Evolutionary conservation across 1,284 basidiomycete genomes (phyloP), one percentile per base, ranked within the genome.

Genomic region (Ganoderma sinense): DNA sequence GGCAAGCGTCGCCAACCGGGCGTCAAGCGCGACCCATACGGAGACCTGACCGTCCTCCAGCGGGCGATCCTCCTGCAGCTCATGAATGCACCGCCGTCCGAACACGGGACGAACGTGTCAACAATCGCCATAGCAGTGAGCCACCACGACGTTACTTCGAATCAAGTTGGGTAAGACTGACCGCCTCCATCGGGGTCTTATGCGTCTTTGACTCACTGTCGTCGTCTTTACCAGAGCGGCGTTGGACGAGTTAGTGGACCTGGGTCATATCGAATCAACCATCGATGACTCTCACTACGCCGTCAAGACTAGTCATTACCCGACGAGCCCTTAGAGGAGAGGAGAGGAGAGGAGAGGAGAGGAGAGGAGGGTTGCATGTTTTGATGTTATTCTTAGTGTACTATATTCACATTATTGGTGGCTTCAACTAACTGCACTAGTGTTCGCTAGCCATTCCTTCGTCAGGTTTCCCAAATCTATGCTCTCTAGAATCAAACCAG

Each of bases 191-290:
- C n/a, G 26, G 13, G 23, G 39, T 41, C 14, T 14, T 33, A 23
- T 23, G 40, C n/a, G 31, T 43, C 45, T 41, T 33, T 55, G 48
- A 11, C 43, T 29, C 40, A 26, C 20, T 41, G 62, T 48, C 41
- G 31, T 70, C 48, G 56, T 23, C 53, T 1, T 40, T 41, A 40
- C 11, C 71, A 92, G 93, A 74, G 82, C 87, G 59, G 92, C 91
- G 31, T 81, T 96, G 68, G 91, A 94, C 69, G 80, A 80, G 64
- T 82, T 97, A 64, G 88, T 92, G 82, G 87, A 89, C 45, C 87
- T 91, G 2, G 94, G 93, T 0, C 79, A 86, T 71, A 82, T 95
- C 66, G 94, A 86, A 76, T 89, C 87, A 60, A 91, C 91, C 1
- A 84, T 88, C 61, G 91, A 94, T 33, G 41, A 43, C 4, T n/a